phyloP scores from a whole-genome alignment of 805 yeast species.

The Lipomyces japonicus region DNA sequence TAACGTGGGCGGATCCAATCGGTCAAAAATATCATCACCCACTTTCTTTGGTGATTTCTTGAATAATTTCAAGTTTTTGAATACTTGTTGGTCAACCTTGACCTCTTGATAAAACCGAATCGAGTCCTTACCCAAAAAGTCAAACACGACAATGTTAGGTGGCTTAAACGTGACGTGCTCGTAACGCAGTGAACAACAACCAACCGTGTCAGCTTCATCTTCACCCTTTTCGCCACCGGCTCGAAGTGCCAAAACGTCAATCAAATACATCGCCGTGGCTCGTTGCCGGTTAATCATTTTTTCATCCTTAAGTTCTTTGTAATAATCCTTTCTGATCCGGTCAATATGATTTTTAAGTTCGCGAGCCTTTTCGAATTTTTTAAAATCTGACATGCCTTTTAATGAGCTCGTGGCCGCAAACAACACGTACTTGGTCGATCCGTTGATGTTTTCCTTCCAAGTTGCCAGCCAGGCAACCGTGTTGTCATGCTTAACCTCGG shows the following conservation, averaged over 20 bases:
- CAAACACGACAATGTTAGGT: constrained; percentile 81
- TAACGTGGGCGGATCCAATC: constrained; percentile 76
- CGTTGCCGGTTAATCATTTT: constrained; percentile 84
- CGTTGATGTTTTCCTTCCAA: constrained; percentile 93
- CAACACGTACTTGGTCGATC: constrained; percentile 79
- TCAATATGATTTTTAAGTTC: constrained; percentile 71
- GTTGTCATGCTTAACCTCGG: constrained; percentile 79
- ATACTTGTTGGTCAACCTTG: constrained; percentile 86
- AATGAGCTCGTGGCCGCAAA: constrained; percentile 87
- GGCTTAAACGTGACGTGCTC: constrained; percentile 86
- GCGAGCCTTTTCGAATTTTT: constrained; percentile 91
- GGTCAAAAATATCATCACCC: constrained; percentile 89
- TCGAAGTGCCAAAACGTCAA: constrained; percentile 90
- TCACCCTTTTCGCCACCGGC: constrained; percentile 98
- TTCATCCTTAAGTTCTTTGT: constrained; percentile 61
- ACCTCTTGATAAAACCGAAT: constrained; percentile 89
- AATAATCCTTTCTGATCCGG: constrained; percentile 70
- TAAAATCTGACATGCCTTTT: constrained; percentile 86
- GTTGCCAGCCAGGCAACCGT: constrained; percentile 94
- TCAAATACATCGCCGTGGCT: constrained; percentile 89
- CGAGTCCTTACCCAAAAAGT: constrained; percentile 93
- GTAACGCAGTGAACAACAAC: constrained; percentile 89
- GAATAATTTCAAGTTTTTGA: constrained; percentile 80
- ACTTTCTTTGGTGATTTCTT: constrained; percentile 84
- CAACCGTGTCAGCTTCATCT: constrained; percentile 97